Conservation (phyloP, 345 rosid species). For the Acer yangbiense region DNA sequence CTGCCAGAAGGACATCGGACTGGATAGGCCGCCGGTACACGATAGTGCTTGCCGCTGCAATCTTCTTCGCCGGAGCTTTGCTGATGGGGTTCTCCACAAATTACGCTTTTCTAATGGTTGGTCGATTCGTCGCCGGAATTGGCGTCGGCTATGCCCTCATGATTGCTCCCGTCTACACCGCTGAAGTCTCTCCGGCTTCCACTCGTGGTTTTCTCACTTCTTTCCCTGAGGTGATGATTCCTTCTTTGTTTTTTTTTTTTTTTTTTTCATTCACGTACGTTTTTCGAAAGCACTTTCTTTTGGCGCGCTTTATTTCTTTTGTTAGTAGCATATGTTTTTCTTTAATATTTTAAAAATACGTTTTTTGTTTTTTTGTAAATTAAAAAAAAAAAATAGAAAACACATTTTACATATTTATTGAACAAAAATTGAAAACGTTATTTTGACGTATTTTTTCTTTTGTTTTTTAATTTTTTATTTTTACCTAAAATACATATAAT, state of each 20-base stretch:
- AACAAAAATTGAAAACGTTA: no score
- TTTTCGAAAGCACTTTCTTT: background rate
- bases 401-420: no score
- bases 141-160: slow-evolving; percentile 93
- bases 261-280: background rate
- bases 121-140: slow-evolving; percentile 84
- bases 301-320: background rate
- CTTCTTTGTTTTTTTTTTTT: background rate
- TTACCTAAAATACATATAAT: no score
- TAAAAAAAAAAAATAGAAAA: no score
- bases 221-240: slow-evolving; percentile 71
- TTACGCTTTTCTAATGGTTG: slow-evolving; percentile 87
- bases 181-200: slow-evolving; percentile 88
- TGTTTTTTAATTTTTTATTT: no score
- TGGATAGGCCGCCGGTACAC: slow-evolving; percentile 97
- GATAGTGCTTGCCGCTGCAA: slow-evolving; percentile 74
- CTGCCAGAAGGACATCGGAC: slow-evolving; percentile 87
- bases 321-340: background rate
- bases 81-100: slow-evolving; percentile 86
- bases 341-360: no score
- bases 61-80: slow-evolving; percentile 83
- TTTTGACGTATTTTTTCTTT: no score
- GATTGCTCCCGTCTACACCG: slow-evolving; percentile 94
- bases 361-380: no score
- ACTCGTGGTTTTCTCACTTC: slow-evolving; percentile 93